Conservation (phyloP, 1,284 basidiomycete genomes). For the Ceratobasidium theobromae region DNA sequence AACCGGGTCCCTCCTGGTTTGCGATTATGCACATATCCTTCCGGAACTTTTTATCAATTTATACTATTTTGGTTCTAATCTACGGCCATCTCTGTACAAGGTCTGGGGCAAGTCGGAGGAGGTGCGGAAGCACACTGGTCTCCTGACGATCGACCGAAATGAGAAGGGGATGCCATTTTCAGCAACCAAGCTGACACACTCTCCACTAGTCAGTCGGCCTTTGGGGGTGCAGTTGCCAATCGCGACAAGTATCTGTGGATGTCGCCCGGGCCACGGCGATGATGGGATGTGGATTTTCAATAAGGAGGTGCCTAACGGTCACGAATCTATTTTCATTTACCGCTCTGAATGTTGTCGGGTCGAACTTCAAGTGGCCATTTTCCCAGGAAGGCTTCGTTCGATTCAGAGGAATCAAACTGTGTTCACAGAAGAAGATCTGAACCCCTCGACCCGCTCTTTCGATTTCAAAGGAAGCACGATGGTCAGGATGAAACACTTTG, state of each 20-base stretch:
- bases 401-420: neutral
- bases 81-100: neutral
- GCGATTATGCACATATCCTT: neutral
- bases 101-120: neutral
- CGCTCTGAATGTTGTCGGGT: neutral
- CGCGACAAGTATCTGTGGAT: neutral
- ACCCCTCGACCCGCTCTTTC: neutral
- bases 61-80: neutral
- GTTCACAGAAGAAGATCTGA: neutral
- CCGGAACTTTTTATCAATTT: neutral
- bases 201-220: neutral
- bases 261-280: neutral
- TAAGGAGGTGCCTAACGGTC: too few relatives aligned
- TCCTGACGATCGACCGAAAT: neutral
- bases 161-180: neutral
- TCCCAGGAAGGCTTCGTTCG: neutral
- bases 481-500: neutral
- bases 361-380: conserved; percentile 3
- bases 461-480: neutral
- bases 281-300: too few relatives aligned
- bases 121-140: neutral
- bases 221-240: neutral
- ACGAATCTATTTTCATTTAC: neutral
- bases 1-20: neutral
- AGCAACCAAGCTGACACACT: neutral